Base-by-base conservation (phyloP, 257 asterid species). In the Cinchona pubescens region DNA sequence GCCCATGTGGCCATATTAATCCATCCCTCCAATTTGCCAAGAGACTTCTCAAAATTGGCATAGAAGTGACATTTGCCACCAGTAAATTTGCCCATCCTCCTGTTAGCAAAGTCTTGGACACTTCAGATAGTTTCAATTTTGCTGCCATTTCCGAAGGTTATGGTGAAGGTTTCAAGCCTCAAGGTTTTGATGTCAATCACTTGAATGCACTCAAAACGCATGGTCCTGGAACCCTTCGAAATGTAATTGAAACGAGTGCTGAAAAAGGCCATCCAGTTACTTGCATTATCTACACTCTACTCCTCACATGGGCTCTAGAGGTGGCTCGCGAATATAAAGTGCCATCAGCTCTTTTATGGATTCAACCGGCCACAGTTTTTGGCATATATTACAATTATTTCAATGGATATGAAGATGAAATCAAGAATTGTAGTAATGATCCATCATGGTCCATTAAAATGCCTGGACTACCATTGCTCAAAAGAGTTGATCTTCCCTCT, bases 341-440 rank as follows among this genome's bases (percentile, higher is more conserved):
- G 27, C 83, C 87, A 0, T 63, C 80, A 3, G 74, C 83, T 3
- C 83, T 83, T 49, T 71, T 83, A 2, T 86, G 87, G 86, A 79
- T 77, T 48, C 87, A 86, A 75, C 86, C 89, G 2, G 85, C 87
- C 25, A 67, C 75, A 5, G 82, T 77, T 58, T 64, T 86, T 19
- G 76, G 78, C 21, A 48, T 81, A 53, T 83, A 76, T 37, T 69
- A 83, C 60, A 71, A 73, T 42, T 83, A 86, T 37, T 86, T 79
- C 69, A 48, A 79, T 21, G 85, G 83, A 19, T 83, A 59, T 25
- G 76, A 45, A 25, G 87, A 83, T 53, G 83, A 72, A 5, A 83
- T 83, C 18, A 67, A 66, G 3, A 66, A 38, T 59, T 42, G 40
- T 1, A 27, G 43, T 13, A 71, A 64, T n/a, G 72, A 61, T 51